phyloP scores from a whole-genome alignment of 208 protist genomes.

The Lotmaria passim region DNA sequence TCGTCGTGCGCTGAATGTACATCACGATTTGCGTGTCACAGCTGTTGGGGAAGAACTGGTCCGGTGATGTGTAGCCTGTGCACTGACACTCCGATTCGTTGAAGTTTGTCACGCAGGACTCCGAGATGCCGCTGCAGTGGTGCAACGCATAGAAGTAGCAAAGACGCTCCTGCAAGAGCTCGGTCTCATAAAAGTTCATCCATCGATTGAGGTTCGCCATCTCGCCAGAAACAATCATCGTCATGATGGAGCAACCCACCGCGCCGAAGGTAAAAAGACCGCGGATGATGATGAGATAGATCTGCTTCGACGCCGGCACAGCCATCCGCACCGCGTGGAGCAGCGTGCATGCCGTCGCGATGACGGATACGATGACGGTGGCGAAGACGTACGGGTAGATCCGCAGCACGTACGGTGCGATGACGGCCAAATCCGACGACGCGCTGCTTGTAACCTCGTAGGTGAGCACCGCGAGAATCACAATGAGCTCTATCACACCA shows the following conservation, averaged over 20 bases:
- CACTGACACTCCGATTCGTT: slow-evolving; percentile 15
- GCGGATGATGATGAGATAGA: slow-evolving; percentile 22
- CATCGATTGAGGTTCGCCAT: slow-evolving; percentile 19
- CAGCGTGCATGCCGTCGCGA: slow-evolving; percentile 39
- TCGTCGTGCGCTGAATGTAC: slow-evolving; percentile 18
- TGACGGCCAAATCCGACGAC: slow-evolving; percentile 10
- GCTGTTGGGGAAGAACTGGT: neutral
- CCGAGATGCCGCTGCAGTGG: slow-evolving; percentile 52
- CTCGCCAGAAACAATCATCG: slow-evolving; percentile 46
- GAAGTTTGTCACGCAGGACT: slow-evolving; percentile 20
- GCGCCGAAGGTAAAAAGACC: slow-evolving; percentile 26
- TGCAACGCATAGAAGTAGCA: slow-evolving; percentile 34
- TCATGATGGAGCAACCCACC: slow-evolving; percentile 43
- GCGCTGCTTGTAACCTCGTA: slow-evolving; percentile 42
- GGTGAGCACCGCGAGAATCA: slow-evolving; percentile 32
- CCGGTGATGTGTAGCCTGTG: neutral
- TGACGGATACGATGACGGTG: slow-evolving; percentile 30
- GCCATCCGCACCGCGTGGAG: slow-evolving; percentile 65
- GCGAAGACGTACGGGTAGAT: slow-evolving; percentile 41
- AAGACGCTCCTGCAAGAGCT: neutral
- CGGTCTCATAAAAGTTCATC: neutral
- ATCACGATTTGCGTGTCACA: slow-evolving; percentile 11
- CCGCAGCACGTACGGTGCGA: slow-evolving; percentile 42
- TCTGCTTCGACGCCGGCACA: slow-evolving; percentile 29
- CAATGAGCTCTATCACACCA: slow-evolving; percentile 51